Conservation (phyloP, 2,329 filamentous ascomycete species). For the Fusarium sacchari region DNA sequence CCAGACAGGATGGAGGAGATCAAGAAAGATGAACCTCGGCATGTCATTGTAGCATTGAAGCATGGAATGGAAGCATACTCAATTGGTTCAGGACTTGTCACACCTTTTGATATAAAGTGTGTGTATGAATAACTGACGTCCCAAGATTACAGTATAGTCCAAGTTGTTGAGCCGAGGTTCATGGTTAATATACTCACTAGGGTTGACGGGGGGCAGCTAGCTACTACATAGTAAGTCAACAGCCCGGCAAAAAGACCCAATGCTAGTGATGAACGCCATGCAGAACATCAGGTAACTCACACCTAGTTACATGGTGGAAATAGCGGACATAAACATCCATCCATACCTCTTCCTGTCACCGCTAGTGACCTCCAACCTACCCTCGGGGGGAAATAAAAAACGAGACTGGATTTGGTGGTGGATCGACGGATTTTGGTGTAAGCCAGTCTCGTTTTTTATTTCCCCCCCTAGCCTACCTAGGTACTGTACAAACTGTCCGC, state of each 20-base stretch:
- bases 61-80: too few relatives aligned
- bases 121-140: neutral
- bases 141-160: neutral
- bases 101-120: neutral
- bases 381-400: too few relatives aligned
- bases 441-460: too few relatives aligned
- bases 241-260: neutral
- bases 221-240: too few relatives aligned
- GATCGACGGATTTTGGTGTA: too few relatives aligned
- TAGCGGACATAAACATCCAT: neutral
- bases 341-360: neutral
- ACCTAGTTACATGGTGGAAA: neutral
- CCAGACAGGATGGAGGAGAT: neutral
- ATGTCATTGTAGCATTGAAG: slow-evolving; percentile 1
- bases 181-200: slow-evolving; percentile 4
- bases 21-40: slow-evolving; percentile 14
- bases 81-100: neutral
- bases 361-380: neutral
- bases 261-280: neutral
- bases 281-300: neutral
- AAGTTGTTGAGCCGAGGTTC: slow-evolving; percentile 4
- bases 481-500: neutral
- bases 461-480: too few relatives aligned
- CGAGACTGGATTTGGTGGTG: too few relatives aligned
- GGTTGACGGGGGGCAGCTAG: neutral